A percentile compares a stretch with the other conserved stretches of the same genome.
Evolutionary conservation across 495 filamentous ascomycete species (phyloP).

Genomic region (Lepraria neglecta): DNA sequence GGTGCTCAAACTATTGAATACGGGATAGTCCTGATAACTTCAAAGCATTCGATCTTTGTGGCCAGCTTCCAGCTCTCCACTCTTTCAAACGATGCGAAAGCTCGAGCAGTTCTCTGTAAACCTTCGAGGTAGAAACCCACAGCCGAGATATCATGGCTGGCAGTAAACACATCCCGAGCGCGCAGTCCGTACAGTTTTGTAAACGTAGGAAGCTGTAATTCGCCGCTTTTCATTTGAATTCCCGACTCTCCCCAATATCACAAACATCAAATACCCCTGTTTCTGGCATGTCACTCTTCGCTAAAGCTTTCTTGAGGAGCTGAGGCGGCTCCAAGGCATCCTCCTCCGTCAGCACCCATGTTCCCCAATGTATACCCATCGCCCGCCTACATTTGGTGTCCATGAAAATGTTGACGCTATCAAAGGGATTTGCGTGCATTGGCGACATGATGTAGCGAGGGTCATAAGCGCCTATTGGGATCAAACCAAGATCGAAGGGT

Average conservation of each 20-base stretch:
- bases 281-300: conserved; percentile 59
- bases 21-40: not conserved
- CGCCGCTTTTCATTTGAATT: conserved; percentile 48
- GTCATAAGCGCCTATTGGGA: conserved; percentile 89
- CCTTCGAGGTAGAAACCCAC: not conserved
- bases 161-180: too few species aligned
- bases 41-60: not conserved
- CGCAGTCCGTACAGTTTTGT: not conserved
- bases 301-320: conserved; percentile 70
- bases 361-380: conserved; percentile 87
- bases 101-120: not conserved
- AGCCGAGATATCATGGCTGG: not conserved
- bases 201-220: not conserved
- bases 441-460: conserved; percentile 69
- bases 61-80: not conserved
- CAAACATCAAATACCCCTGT: conserved; percentile 81
- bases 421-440: conserved; percentile 84
- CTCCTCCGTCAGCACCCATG: conserved; percentile 75
- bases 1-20: conserved; percentile 42
- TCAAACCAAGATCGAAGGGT: conserved; percentile 86
- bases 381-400: conserved; percentile 80
- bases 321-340: conserved; percentile 77
- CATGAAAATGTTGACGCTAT: conserved; percentile 82
- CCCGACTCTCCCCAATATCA: conserved; percentile 79
- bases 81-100: not conserved